Percentiles rank a stretch among this genome's conserved stretches.
phyloP scores from a whole-genome alignment of 2,329 filamentous ascomycete species.

The Penicillium oxalicum region DNA sequence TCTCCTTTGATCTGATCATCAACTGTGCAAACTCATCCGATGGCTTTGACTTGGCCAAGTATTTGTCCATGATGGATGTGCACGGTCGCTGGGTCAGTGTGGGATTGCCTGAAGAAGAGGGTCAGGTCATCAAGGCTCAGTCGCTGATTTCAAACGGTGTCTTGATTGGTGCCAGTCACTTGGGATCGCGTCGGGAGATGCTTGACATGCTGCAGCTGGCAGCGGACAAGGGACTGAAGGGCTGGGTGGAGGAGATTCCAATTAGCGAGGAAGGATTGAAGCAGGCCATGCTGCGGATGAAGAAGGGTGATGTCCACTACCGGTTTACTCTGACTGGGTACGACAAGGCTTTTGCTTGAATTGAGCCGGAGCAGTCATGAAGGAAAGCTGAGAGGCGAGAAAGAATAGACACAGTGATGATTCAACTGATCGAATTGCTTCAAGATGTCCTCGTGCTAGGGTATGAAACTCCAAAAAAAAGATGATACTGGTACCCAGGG shows the following conservation, averaged over 20 bases:
- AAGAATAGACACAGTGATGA: too few relatives aligned
- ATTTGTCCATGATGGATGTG: slow-evolving; percentile 73
- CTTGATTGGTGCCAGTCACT: slow-evolving; percentile 64
- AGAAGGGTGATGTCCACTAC: slow-evolving; percentile 66
- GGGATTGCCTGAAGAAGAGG: slow-evolving; percentile 70
- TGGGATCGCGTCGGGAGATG: slow-evolving; percentile 65
- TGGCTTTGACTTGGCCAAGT: slow-evolving; percentile 54
- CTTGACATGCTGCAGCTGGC: slow-evolving; percentile 66
- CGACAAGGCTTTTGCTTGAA: slow-evolving; percentile 31
- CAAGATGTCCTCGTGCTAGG: too few relatives aligned
- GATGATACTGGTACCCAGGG: too few relatives aligned
- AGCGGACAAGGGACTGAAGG: slow-evolving; percentile 61
- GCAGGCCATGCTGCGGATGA: slow-evolving; percentile 63
- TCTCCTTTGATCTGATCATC: slow-evolving; percentile 59
- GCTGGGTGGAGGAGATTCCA: slow-evolving; percentile 64
- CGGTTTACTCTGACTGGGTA: slow-evolving; percentile 59
- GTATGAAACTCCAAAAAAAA: too few relatives aligned
- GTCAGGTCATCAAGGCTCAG: slow-evolving; percentile 66
- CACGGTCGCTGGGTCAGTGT: slow-evolving; percentile 76
- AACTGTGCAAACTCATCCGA: slow-evolving; percentile 74
- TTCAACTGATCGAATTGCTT: too few relatives aligned
- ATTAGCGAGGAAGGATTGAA: slow-evolving; percentile 66
- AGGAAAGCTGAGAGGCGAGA: not conserved
- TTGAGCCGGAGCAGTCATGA: not conserved
- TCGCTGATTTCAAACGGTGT: slow-evolving; percentile 68